phyloP scores from a whole-genome alignment of 1,139 yeast genomes.

The Nadsonia commutata region DNA sequence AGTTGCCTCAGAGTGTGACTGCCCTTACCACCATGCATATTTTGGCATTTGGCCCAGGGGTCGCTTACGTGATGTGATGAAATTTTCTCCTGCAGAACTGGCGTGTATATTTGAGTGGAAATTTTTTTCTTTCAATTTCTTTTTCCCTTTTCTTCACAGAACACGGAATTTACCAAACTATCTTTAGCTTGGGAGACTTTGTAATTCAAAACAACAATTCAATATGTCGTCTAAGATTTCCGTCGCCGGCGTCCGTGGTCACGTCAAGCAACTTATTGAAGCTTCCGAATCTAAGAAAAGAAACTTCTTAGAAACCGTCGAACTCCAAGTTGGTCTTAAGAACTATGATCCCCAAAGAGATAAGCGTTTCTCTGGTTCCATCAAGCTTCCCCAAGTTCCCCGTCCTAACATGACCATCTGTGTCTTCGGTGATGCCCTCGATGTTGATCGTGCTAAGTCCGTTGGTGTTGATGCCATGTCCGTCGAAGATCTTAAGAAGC shows the following conservation, averaged over 20 bases:
- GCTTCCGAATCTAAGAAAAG: slow-evolving; percentile 98
- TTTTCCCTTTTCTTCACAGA: slow-evolving; percentile 1
- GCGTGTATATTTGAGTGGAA: neutral
- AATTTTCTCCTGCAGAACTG: slow-evolving; percentile 1
- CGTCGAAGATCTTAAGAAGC: slow-evolving; percentile 98
- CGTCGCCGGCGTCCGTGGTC: slow-evolving; percentile 87
- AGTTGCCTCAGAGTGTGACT: too few relatives aligned
- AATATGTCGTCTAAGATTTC: slow-evolving; percentile 81
- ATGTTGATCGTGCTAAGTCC: slow-evolving; percentile 99
- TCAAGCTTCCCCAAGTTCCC: slow-evolving; percentile 97
- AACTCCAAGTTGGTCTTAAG: slow-evolving; percentile 98
- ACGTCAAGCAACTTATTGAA: slow-evolving; percentile 85
- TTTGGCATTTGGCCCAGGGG: too few relatives aligned
- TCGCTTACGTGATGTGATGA: neutral
- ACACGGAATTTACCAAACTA: slow-evolving; percentile 9
- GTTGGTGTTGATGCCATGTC: slow-evolving; percentile 99
- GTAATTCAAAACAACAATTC: slow-evolving; percentile 13
- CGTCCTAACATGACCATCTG: slow-evolving; percentile 99
- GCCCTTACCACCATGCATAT: too few relatives aligned
- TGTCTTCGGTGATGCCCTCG: slow-evolving; percentile 99
- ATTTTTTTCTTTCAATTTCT: neutral
- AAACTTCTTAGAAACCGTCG: slow-evolving; percentile 99
- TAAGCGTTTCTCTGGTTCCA: slow-evolving; percentile 99
- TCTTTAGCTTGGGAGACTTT: slow-evolving; percentile 26
- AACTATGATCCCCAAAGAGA: slow-evolving; percentile 99